phyloP scores from a whole-genome alignment of 2,329 filamentous ascomycete species.

The Penicillium thymicola region DNA sequence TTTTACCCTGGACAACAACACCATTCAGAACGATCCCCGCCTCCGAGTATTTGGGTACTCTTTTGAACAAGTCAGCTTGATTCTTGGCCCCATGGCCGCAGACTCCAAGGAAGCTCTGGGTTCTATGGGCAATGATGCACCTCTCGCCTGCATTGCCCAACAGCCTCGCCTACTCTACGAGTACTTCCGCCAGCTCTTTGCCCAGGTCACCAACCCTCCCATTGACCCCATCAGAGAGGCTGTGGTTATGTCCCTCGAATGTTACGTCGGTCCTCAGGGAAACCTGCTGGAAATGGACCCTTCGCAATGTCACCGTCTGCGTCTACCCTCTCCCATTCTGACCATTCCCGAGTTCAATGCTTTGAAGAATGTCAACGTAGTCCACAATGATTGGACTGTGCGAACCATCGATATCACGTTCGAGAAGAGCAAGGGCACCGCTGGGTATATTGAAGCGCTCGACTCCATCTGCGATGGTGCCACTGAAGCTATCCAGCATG shows the following conservation, averaged over 20 bases:
- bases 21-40: conserved; percentile 78
- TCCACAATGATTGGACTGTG: conserved; percentile 79
- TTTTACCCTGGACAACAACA: conserved; percentile 63
- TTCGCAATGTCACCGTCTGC: conserved; percentile 79
- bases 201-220: conserved; percentile 95
- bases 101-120: conserved; percentile 96
- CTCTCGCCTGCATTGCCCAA: conserved; percentile 84
- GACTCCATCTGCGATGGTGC: conserved; percentile 84
- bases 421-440: conserved; percentile 75
- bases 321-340: conserved; percentile 83
- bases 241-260: conserved; percentile 96
- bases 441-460: conserved; percentile 81
- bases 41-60: conserved; percentile 90
- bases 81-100: conserved; percentile 92
- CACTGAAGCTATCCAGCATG: conserved; percentile 76
- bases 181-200: conserved; percentile 97
- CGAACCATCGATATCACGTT: conserved; percentile 92
- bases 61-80: conserved; percentile 87
- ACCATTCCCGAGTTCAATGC: conserved; percentile 89
- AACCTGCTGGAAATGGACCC: conserved; percentile 92
- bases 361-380: conserved; percentile 68
- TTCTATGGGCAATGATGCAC: conserved; percentile 97
- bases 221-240: conserved; percentile 97
- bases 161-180: conserved; percentile 87
- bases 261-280: conserved; percentile 92